Conservation (phyloP, 2,329 filamentous ascomycete species). For the Diaporthe helianthi region DNA sequence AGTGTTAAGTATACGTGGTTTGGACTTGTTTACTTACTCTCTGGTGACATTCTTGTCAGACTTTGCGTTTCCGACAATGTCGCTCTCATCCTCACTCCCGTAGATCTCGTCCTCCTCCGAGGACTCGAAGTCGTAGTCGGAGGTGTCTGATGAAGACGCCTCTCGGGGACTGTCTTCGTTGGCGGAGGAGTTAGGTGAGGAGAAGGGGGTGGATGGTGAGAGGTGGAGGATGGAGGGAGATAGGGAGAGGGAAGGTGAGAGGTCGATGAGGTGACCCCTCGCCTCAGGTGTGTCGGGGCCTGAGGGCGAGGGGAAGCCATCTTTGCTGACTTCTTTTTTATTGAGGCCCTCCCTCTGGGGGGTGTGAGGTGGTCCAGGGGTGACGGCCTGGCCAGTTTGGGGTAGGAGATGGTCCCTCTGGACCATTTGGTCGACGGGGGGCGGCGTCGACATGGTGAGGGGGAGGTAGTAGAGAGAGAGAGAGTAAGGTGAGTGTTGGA, state of each 20-base stretch:
- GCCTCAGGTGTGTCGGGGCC: neutral
- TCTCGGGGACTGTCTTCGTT: neutral
- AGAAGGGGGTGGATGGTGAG: neutral
- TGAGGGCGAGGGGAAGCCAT: neutral
- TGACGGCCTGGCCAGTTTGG: neutral
- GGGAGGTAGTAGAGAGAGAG: neutral
- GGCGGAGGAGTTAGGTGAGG: neutral
- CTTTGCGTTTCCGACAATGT: neutral
- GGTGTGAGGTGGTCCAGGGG: conserved; percentile 1
- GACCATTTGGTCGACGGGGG: conserved; percentile 1
- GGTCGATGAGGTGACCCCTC: neutral
- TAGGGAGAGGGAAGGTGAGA: neutral
- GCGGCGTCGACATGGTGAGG: neutral
- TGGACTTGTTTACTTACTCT: neutral
- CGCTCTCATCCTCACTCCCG: neutral
- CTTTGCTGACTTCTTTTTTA: neutral
- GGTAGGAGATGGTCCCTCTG: neutral
- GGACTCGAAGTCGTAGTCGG: conserved; percentile 3
- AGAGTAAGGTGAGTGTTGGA: neutral
- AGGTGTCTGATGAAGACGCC: neutral
- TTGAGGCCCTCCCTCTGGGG: neutral
- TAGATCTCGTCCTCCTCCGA: neutral
- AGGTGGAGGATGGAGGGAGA: neutral
- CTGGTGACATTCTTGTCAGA: neutral
- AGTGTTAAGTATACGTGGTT: too few relatives aligned